Evolutionary conservation across 1,284 basidiomycete genomes (phyloP), one percentile per base, ranked within the genome.

Genomic region (Phlebopus sp.): DNA sequence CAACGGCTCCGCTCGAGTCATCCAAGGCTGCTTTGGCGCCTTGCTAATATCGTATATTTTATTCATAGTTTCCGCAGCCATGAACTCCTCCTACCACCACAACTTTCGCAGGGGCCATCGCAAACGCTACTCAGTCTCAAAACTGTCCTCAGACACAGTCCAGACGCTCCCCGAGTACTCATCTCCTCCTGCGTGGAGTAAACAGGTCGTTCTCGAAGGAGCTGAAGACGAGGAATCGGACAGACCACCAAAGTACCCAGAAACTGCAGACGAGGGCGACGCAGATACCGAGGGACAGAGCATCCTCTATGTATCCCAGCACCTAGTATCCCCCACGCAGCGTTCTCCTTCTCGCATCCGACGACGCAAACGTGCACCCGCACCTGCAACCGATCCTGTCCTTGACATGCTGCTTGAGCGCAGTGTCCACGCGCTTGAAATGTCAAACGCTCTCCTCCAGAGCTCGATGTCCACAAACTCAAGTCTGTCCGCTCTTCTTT

Each of bases 401-500:
- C 75, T 90, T 18, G 87, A 90, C 65, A 77, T 82, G n/a, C 71
- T 91, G 13, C 74, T 91, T 3, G 85, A 81, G 53, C 79, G 88
- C 52, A 89, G 86, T 54, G 84, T 91, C 14, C 81, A 88, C 66
- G 89, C 89, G 4, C 72, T 91, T 8, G 89, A 91, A 62, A 81
- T 89, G 72, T 90, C 88, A 7, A 91, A 91, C 53, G 75, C 79
- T 4, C 71, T 91, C 15, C 71, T 90, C 31, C 82, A 86, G 57
- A 81, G 79, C 6, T 85, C 84, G 27, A 83, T 89, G 59, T 78
- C 81, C 29, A 84, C 86, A 0, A 79, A 85, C 52, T 73, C 78
- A 19, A 78, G 74, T 46, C 70, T 86, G n/a, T 76, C 78, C 11
- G 69, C 70, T 5, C 67, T 80, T 25, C 64, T 73, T 15, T 66